Base-by-base conservation (phyloP, 306 rosid species). In the Trifolium pratense region DNA sequence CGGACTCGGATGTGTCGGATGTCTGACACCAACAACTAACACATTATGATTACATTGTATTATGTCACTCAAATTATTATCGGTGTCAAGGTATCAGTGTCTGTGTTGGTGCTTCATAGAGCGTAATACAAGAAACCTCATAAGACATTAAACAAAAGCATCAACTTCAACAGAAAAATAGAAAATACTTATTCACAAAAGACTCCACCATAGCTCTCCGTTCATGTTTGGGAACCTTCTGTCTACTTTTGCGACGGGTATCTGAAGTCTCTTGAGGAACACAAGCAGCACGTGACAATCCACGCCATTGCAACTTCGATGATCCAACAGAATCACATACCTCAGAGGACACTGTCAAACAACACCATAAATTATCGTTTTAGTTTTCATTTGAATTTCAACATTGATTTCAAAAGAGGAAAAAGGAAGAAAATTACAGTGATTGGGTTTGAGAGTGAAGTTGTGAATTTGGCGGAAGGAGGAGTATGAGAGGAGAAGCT, bases 111-210 rank as follows among this genome's bases (percentile, higher is more conserved):
- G 6, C 6, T 29, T 29, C 32, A 29, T 29, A 29, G 32, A 29
- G 6, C 32, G 71, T 6, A 67, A 42, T 32, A 58, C 71, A 68
- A 3, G 52, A 53, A 77, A 43, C 51, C 45, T 34, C 57, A 66
- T 58, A 31, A 77, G 26, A 46, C 31, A 39, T 43, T 51, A 66
- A 42, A 32, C 15, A 48, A 17, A 69, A 21, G 12, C 20, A 25
- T 37, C 16, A 49, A 25, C 62, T 66, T 71, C 7, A 67, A 73
- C 58, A 60, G 75, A 73, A 70, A 77, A 6, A 7, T 57, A 62
- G 70, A 55, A 71, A 76, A 60, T 84, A 91, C 97, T 86, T 81
- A 75, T 75, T 63, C 56, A 91, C 94, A 75, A 78, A 89, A 21
- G 83, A 61, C 83, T 87, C 87, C 76, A 91, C 85, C 78, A 87